phyloP scores from a whole-genome alignment of 306 rosid species.

The Hippophae rhamnoides region DNA sequence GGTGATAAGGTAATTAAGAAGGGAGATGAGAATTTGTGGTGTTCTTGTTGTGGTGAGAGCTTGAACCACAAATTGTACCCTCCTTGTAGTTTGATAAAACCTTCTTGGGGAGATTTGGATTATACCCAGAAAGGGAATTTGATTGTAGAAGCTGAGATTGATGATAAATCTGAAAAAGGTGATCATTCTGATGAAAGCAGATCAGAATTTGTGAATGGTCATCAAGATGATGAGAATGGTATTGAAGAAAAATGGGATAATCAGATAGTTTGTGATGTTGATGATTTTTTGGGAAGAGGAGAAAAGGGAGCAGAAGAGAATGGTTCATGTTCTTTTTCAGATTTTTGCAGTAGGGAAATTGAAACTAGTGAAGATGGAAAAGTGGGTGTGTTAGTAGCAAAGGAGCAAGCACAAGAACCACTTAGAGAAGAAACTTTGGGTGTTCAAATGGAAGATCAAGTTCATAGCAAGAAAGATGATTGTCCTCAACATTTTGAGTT shows the following conservation, averaged over 20 bases:
- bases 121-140: constrained; percentile 41
- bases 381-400: constrained; percentile 23
- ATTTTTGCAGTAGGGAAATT: constrained; percentile 32
- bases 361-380: constrained; percentile 26
- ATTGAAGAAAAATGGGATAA: constrained; percentile 35
- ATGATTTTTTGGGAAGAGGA: constrained; percentile 26
- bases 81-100: constrained; percentile 64
- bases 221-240: constrained; percentile 26
- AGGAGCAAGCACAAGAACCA: constrained; percentile 28
- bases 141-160: constrained; percentile 27
- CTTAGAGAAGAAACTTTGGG: constrained; percentile 22
- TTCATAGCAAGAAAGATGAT: constrained; percentile 17
- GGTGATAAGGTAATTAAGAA: constrained; percentile 27
- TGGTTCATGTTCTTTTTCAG: constrained; percentile 32
- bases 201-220: constrained; percentile 38
- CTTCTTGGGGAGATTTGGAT: constrained; percentile 53
- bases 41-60: constrained; percentile 74
- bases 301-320: constrained; percentile 35
- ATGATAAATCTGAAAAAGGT: constrained; percentile 31
- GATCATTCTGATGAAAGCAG: constrained; percentile 42
- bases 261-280: constrained; percentile 38
- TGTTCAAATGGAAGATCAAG: constrained; percentile 23
- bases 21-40: constrained; percentile 32
- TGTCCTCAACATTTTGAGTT: constrained; percentile 64
- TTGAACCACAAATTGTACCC: constrained; percentile 43